Evolutionary conservation across 306 rosid genomes (phyloP).

Genomic region (Ormosia emarginata): DNA sequence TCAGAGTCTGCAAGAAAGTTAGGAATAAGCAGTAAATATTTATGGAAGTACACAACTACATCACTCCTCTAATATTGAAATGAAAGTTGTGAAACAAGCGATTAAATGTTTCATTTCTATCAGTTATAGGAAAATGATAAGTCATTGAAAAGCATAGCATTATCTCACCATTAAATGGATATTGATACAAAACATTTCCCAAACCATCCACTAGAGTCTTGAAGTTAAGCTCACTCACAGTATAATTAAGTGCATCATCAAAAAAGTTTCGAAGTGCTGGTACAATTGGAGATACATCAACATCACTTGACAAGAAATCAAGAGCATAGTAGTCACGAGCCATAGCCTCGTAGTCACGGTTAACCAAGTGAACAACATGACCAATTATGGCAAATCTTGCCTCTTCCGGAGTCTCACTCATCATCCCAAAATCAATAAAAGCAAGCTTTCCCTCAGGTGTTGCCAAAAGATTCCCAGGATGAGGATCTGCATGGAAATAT

Average conservation of each 20-base stretch:
- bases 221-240: conserved; percentile 94
- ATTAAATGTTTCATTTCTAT: not conserved
- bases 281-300: conserved; percentile 86
- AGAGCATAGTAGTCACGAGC: conserved; percentile 91
- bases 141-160: not conserved
- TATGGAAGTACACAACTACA: conserved; percentile 11
- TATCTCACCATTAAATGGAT: conserved; percentile 89
- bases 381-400: conserved; percentile 89
- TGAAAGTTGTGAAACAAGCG: not conserved
- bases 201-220: conserved; percentile 92
- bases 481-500: conserved; percentile 98
- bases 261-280: conserved; percentile 84
- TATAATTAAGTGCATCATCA: conserved; percentile 79
- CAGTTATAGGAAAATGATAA: not conserved
- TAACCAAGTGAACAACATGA: conserved; percentile 97
- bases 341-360: conserved; percentile 98
- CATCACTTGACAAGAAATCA: conserved; percentile 75
- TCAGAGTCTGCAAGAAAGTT: conserved; percentile 30
- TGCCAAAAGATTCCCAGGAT: conserved; percentile 98
- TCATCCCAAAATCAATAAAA: conserved; percentile 96
- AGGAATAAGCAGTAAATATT: conserved; percentile 2
- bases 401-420: conserved; percentile 97
- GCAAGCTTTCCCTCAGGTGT: conserved; percentile 97
- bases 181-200: conserved; percentile 85
- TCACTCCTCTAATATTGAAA: conserved; percentile 1